Conservation (phyloP, 257 asterid species). For the Fraxinus pennsylvanica region DNA sequence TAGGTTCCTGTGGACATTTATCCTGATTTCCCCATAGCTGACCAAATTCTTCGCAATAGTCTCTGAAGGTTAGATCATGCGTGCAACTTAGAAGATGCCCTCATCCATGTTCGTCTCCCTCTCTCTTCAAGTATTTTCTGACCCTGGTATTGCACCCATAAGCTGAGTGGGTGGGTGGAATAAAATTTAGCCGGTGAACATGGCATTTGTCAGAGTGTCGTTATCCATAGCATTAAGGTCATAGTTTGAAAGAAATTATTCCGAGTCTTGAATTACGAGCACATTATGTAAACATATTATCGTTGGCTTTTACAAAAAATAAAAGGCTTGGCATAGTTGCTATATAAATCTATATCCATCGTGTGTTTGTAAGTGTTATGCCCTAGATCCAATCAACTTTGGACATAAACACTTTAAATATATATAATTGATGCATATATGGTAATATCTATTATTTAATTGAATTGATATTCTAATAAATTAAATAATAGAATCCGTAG, state of each 20-base stretch:
- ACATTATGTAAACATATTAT: background rate
- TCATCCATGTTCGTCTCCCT: background rate
- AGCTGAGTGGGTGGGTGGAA: background rate
- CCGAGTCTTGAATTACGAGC: background rate
- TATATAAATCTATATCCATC: no score
- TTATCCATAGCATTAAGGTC: background rate
- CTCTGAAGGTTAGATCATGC: constrained; percentile 30
- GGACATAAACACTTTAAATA: no score
- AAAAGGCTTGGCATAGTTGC: background rate
- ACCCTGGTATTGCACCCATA: background rate
- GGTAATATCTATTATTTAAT: no score
- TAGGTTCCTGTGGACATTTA: constrained; percentile 92
- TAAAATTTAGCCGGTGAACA: background rate
- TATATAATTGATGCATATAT: no score
- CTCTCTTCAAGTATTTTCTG: background rate
- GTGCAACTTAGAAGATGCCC: background rate
- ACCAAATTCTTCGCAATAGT: constrained; percentile 44
- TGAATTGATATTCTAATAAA: no score
- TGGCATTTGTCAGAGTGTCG: background rate
- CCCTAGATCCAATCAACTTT: no score
- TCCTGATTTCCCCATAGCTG: constrained; percentile 82
- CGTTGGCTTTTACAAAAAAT: background rate
- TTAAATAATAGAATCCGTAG: no score
- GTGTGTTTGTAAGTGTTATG: no score
- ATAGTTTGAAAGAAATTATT: background rate